Base-by-base conservation (phyloP, 495 filamentous ascomycete genomes). In the Penicillium alfredii region DNA sequence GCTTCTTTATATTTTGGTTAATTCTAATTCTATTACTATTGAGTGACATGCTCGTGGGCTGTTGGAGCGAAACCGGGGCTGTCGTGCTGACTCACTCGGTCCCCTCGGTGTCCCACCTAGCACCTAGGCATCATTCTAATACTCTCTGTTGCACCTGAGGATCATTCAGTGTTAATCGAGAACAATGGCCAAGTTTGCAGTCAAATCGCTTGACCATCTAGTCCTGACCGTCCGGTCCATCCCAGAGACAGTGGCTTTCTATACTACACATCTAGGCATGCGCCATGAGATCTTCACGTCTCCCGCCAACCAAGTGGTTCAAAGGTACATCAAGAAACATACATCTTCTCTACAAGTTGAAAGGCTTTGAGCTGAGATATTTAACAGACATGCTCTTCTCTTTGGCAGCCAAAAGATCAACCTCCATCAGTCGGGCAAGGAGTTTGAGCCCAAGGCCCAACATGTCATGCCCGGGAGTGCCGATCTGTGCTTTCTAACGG, bases 381-480 rank as follows among this genome's bases (percentile, higher is more conserved):
- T 15, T n/a, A 16, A 10, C 16, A 61, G 73, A 12, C 64, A 75
- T 45, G 70, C 71, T 8, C 54, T 77, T 1, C 36, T 62, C 4
- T 76, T 76, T 38, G 73, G 71, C 9, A 48, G 27, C 4, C 70
- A 75, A 30, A 76, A 77, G 39, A 73, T 77, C 35, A 77, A 77
- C 39, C 61, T 77, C 1, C 73, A 77, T 38, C 50, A 66, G 35
- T 43, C 51, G 1, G 71, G 69, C 30, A 68, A 62, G 42, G 72
- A 77, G 38, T 75, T 73, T 38, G 71, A 74, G 40, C 73, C 72
- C 9, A 75, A 73, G 45, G 72, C 73, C 3, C 50, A 53, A 10
- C 57, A 47, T 22, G 69, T 68, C 4, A 53, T 55, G 42, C 68
- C 64, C 2, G 73, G 73, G 1, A 71, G 61, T 19, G 71, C 62